Evolutionary conservation across 164 flowering plant species (phyloP).

Genomic region (Houttuynia cordata): DNA sequence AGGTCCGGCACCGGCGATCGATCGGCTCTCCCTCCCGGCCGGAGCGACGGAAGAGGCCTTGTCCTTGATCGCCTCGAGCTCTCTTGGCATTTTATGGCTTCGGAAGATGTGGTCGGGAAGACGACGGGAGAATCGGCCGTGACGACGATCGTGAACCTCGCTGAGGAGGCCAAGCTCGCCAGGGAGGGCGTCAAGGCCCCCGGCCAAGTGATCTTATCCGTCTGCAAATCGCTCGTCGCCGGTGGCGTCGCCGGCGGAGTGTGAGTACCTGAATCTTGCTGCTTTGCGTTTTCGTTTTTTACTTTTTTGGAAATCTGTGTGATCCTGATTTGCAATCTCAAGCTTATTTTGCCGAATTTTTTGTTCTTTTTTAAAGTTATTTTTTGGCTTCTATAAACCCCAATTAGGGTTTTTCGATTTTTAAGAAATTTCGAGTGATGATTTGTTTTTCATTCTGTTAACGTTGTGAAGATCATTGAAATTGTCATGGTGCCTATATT

Average conservation of each 20-base stretch:
- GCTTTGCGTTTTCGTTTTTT: neutral
- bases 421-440: too few species aligned
- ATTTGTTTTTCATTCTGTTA: too few species aligned
- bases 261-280: conserved; percentile 29
- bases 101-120: conserved; percentile 53
- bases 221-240: conserved; percentile 84
- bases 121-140: conserved; percentile 66
- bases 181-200: conserved; percentile 80
- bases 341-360: neutral
- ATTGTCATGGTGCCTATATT: too few species aligned
- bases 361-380: too few species aligned
- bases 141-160: conserved; percentile 72
- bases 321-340: neutral
- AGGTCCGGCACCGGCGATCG: neutral
- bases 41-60: too few species aligned
- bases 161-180: conserved; percentile 86
- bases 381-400: neutral
- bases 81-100: conserved; percentile 29
- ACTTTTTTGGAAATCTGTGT: neutral
- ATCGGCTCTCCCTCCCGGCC: neutral
- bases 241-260: conserved; percentile 97
- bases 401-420: neutral
- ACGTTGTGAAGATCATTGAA: neutral
- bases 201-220: conserved; percentile 38
- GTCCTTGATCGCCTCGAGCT: too few species aligned